These are phyloP conservation scores for Crithidia brevicula DNA, from an alignment of 208 protist species.

Conservation along the genomic window DNA sequence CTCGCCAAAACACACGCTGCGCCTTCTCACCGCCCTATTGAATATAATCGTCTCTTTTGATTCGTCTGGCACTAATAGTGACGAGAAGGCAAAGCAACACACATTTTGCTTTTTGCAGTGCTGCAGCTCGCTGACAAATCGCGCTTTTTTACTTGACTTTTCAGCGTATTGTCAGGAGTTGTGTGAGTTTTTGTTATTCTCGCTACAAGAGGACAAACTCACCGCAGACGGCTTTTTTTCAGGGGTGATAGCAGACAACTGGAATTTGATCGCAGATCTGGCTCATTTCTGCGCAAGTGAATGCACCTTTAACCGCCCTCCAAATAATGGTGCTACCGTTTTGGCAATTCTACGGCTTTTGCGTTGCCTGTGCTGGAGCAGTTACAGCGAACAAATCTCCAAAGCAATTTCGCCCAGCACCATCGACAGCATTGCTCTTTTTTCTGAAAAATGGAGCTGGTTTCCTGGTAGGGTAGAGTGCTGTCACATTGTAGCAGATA, in stretches of 20 bases:
- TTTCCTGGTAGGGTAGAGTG: constrained; percentile 11
- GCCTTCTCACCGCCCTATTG: constrained; percentile 7
- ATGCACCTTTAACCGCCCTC: neutral
- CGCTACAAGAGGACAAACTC: constrained; percentile 1
- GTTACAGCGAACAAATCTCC: neutral
- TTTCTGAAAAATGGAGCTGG: constrained; percentile 9
- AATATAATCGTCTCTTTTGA: neutral
- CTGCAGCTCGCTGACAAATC: constrained; percentile 17
- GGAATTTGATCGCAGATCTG: constrained; percentile 17
- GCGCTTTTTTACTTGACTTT: constrained; percentile 18
- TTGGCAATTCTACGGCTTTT: constrained; percentile 10
- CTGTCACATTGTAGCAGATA: neutral
- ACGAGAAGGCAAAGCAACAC: neutral
- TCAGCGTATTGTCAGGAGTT: constrained; percentile 17
- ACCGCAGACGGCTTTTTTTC: neutral
- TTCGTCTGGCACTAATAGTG: neutral
- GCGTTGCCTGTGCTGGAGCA: constrained; percentile 5
- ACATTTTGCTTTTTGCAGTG: neutral
- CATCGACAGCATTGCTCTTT: neutral
- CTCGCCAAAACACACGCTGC: constrained; percentile 16
- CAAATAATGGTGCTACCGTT: neutral
- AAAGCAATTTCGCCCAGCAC: neutral
- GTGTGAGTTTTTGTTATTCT: constrained; percentile 25
- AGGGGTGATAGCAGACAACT: constrained; percentile 21
- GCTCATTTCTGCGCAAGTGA: constrained; percentile 10